phyloP scores from a whole-genome alignment of 345 rosid genomes.

The Barbarea vulgaris region DNA sequence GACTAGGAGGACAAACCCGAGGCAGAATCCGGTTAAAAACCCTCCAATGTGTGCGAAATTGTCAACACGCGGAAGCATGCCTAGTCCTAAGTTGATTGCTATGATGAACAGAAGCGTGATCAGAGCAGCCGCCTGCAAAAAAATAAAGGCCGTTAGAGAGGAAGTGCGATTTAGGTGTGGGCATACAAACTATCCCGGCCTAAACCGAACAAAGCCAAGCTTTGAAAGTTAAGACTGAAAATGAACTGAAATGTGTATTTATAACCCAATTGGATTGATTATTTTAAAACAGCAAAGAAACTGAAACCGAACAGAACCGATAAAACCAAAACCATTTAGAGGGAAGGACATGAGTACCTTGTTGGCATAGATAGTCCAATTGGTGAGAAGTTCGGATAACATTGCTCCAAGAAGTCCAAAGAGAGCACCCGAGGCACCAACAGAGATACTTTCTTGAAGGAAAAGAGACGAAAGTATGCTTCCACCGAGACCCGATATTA shows the following conservation, averaged over 20 bases:
- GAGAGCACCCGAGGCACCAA: slow-evolving; percentile 99
- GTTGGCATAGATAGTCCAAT: slow-evolving; percentile 91
- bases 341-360: slow-evolving; percentile 58
- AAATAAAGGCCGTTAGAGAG: neutral
- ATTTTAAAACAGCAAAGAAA: neutral
- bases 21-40: slow-evolving; percentile 70
- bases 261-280: too few species aligned
- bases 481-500: slow-evolving; percentile 84
- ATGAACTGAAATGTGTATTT: too few species aligned
- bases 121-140: slow-evolving; percentile 66
- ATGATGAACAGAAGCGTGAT: slow-evolving; percentile 66
- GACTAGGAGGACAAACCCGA: slow-evolving; percentile 65
- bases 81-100: slow-evolving; percentile 70
- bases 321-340: neutral
- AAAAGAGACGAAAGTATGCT: slow-evolving; percentile 79
- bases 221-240: neutral
- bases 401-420: slow-evolving; percentile 97
- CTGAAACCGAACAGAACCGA: neutral
- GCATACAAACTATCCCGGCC: neutral
- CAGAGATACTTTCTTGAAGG: slow-evolving; percentile 69
- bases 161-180: neutral
- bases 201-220: neutral
- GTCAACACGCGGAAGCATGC: slow-evolving; percentile 92
- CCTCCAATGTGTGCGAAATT: slow-evolving; percentile 96
- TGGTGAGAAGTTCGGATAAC: slow-evolving; percentile 92